Percentiles rank a stretch among this genome's conserved stretches.
phyloP scores from a whole-genome alignment of 2,329 filamentous ascomycete genomes.

The Knufia petricola region DNA sequence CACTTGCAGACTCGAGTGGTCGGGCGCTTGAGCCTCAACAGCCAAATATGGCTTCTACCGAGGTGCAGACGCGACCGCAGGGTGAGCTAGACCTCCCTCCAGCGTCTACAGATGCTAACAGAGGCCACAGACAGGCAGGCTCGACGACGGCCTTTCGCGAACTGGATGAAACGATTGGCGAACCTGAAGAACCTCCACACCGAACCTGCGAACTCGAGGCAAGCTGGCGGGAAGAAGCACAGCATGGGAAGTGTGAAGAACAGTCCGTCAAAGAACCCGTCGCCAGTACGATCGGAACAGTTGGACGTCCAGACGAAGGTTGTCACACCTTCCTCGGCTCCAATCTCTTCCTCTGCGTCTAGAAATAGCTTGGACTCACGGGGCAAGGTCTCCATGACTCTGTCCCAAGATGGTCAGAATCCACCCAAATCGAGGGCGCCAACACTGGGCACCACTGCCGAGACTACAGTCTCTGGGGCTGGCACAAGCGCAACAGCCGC shows the following conservation, averaged over 20 bases:
- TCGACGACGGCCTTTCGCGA: conserved; percentile 77
- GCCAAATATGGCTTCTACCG: conserved; percentile 20
- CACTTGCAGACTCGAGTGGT: background rate
- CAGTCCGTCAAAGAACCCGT: conserved; percentile 39
- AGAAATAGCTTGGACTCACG: conserved; percentile 47
- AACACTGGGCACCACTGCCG: conserved; percentile 74
- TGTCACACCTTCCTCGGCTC: conserved; percentile 44
- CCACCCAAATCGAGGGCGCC: conserved; percentile 66
- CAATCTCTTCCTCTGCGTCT: conserved; percentile 44
- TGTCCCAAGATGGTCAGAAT: conserved; percentile 52
- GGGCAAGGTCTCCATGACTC: conserved; percentile 52
- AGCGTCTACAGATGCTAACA: conserved; percentile 6
- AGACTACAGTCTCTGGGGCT: conserved; percentile 66
- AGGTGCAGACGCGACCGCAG: conserved; percentile 18
- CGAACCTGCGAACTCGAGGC: conserved; percentile 30
- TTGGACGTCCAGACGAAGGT: conserved; percentile 30
- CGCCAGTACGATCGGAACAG: conserved; percentile 24
- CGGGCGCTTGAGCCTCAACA: background rate
- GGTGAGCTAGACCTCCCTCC: conserved; percentile 13
- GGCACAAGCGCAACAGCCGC: conserved; percentile 65
- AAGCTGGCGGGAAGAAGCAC: conserved; percentile 45
- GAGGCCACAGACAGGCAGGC: conserved; percentile 52
- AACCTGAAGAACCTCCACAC: conserved; percentile 70
- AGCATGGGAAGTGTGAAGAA: conserved; percentile 52
- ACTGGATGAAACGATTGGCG: conserved; percentile 87